Evolutionary conservation across 768 basidiomycete species (phyloP).

Genomic region (Tulasnella sp.): DNA sequence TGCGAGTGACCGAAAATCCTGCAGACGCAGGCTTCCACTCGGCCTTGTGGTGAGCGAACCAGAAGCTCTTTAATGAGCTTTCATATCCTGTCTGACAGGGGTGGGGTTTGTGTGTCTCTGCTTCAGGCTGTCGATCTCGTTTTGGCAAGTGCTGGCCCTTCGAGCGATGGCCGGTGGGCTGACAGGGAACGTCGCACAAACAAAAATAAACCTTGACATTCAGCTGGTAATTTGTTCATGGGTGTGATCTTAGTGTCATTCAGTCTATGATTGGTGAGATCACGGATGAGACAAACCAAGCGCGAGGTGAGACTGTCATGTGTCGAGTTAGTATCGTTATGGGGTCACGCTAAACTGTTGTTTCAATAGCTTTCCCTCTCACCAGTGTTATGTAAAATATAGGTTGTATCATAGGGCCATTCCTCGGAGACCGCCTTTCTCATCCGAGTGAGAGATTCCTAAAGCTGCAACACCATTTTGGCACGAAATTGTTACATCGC

Average conservation of each 20-base stretch:
- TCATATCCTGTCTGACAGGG: slow-evolving; percentile 15
- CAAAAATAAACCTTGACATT: too few relatives aligned
- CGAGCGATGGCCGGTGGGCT: slow-evolving; percentile 13
- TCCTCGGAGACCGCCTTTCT: slow-evolving; percentile 47
- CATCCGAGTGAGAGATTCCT: slow-evolving; percentile 38
- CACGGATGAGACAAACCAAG: slow-evolving; percentile 53
- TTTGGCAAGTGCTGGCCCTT: not conserved
- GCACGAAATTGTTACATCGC: slow-evolving; percentile 15
- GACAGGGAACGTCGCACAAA: slow-evolving; percentile 9
- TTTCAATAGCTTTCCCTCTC: not conserved
- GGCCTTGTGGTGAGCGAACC: slow-evolving; percentile 12
- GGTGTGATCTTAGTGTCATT: slow-evolving; percentile 21
- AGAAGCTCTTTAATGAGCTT: too few relatives aligned
- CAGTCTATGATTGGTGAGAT: slow-evolving; percentile 54
- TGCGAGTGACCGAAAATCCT: slow-evolving; percentile 12
- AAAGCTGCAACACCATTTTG: slow-evolving; percentile 15
- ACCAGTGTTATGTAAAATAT: slow-evolving; percentile 2
- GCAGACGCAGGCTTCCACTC: slow-evolving; percentile 16
- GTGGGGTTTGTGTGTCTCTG: not conserved
- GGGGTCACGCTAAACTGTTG: not conserved
- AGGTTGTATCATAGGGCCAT: slow-evolving; percentile 7
- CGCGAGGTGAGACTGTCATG: slow-evolving; percentile 25
- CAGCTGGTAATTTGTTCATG: not conserved
- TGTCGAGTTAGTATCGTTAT: not conserved
- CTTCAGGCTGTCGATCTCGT: slow-evolving; percentile 15